phyloP scores from a whole-genome alignment of 1,284 basidiomycete genomes.

The Singerocomus rubriflavus region DNA sequence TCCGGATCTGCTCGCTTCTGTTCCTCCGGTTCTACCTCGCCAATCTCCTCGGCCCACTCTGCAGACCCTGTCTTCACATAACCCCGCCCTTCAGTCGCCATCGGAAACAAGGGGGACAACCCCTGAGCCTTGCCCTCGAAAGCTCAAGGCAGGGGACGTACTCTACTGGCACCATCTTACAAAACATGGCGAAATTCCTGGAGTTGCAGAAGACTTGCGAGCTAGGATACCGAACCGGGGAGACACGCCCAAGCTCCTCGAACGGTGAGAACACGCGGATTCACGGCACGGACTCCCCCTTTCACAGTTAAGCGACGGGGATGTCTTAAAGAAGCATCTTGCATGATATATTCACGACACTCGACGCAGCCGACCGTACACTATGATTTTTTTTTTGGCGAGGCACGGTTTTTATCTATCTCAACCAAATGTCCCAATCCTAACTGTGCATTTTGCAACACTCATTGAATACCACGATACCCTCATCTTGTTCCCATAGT shows the following conservation, averaged over 20 bases:
- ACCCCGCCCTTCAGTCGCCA: constrained; percentile 22
- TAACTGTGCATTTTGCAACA: constrained; percentile 30
- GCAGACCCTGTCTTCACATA: constrained; percentile 17
- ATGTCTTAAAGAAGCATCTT: constrained; percentile 9
- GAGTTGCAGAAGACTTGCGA: constrained; percentile 56
- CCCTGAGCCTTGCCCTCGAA: constrained; percentile 30
- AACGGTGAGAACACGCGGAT: constrained; percentile 28
- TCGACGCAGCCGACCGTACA: constrained; percentile 16
- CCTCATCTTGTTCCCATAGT: constrained; percentile 33
- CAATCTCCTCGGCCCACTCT: constrained; percentile 19
- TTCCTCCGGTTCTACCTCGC: constrained; percentile 15
- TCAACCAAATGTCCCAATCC: constrained; percentile 26
- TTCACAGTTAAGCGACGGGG: constrained; percentile 15
- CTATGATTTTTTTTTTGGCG: constrained; percentile 18
- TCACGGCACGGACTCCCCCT: constrained; percentile 7
- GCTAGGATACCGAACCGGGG: constrained; percentile 36
- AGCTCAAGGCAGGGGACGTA: constrained; percentile 60
- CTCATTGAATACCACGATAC: constrained; percentile 33
- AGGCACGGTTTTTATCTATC: constrained; percentile 30
- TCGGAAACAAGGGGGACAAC: constrained; percentile 12
- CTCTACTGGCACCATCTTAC: constrained; percentile 80
- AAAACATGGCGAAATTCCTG: constrained; percentile 70
- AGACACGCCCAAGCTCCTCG: constrained; percentile 18
- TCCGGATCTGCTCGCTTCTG: constrained; percentile 20
- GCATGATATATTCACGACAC: constrained; percentile 32